These are phyloP conservation scores for Ilyonectria sp. DNA, from an alignment of 2,329 filamentous ascomycete species.

Conservation along the genomic window DNA sequence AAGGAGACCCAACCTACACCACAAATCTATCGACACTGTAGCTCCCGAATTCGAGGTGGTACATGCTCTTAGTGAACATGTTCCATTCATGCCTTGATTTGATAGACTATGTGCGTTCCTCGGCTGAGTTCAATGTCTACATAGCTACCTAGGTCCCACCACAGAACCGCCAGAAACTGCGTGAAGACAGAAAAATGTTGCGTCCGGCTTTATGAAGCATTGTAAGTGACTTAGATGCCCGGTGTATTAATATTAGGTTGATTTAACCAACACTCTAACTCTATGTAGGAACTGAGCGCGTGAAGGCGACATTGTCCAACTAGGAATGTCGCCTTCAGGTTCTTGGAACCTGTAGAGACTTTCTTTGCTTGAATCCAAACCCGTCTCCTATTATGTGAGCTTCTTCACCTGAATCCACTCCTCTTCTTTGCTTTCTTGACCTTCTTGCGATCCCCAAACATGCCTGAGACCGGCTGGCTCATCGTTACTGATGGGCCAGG, in stretches of 20 bases:
- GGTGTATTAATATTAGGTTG: no score
- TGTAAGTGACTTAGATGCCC: no score
- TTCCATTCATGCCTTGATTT: neutral
- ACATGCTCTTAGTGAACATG: neutral
- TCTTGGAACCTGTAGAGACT: neutral
- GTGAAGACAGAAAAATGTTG: no score
- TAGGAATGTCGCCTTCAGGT: neutral
- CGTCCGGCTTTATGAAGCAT: no score
- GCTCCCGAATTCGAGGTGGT: neutral
- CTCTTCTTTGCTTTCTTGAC: slow-evolving; percentile 62
- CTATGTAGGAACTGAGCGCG: no score
- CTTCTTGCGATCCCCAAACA: slow-evolving; percentile 61
- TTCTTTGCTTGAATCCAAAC: neutral
- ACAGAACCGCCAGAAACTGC: no score
- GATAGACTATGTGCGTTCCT: neutral
- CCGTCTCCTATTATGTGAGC: neutral
- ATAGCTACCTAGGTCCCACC: no score
- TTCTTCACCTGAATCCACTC: slow-evolving; percentile 58
- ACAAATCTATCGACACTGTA: neutral
- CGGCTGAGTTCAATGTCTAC: no score
- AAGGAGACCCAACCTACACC: slow-evolving; percentile 4
- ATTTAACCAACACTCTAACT: no score
- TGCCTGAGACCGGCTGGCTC: slow-evolving; percentile 63
- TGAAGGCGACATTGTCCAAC: no score
- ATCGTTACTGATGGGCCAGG: slow-evolving; percentile 55